Percentiles rank a stretch among this genome's conserved stretches.
phyloP scores from a whole-genome alignment of 352 stramenopile species.

The Pythium graminicola region DNA sequence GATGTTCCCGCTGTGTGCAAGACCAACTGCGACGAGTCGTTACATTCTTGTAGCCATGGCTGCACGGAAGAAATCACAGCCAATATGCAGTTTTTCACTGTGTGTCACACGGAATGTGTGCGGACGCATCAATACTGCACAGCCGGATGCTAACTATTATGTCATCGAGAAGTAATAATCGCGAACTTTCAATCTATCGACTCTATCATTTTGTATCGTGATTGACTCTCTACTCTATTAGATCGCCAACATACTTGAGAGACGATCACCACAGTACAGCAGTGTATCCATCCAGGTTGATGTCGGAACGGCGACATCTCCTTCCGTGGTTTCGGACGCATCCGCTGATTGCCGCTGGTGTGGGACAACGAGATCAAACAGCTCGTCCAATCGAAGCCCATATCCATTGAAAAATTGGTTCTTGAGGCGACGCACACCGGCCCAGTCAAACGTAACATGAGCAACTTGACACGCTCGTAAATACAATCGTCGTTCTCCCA shows the following conservation, averaged over 20 bases:
- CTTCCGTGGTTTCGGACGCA: too few relatives aligned
- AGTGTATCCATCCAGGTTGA: slow-evolving; percentile 2
- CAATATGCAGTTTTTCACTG: slow-evolving; percentile 15
- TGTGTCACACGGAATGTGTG: slow-evolving; percentile 26
- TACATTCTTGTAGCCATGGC: neutral
- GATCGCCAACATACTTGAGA: slow-evolving; percentile 2
- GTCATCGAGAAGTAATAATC: too few relatives aligned
- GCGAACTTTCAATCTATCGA: too few relatives aligned
- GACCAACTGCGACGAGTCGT: slow-evolving; percentile 7
- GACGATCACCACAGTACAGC: slow-evolving; percentile 1
- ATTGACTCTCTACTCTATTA: neutral
- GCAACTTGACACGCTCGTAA: slow-evolving; percentile 3
- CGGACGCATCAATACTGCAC: slow-evolving; percentile 25
- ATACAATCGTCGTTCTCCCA: slow-evolving; percentile 5
- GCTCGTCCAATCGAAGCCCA: slow-evolving; percentile 3
- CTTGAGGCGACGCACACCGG: slow-evolving; percentile 1
- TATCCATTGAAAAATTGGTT: slow-evolving; percentile 7
- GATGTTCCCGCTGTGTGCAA: slow-evolving; percentile 6
- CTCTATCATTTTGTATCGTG: too few relatives aligned
- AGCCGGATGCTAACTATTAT: slow-evolving; percentile 14
- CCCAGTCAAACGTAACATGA: slow-evolving; percentile 1
- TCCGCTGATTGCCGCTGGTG: neutral
- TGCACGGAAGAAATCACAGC: slow-evolving; percentile 9
- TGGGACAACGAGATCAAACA: neutral
- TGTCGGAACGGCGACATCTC: too few relatives aligned